These are phyloP conservation scores for Amylostereum chailletii DNA, from an alignment of 1,284 basidiomycete species.

Conservation along the genomic window DNA sequence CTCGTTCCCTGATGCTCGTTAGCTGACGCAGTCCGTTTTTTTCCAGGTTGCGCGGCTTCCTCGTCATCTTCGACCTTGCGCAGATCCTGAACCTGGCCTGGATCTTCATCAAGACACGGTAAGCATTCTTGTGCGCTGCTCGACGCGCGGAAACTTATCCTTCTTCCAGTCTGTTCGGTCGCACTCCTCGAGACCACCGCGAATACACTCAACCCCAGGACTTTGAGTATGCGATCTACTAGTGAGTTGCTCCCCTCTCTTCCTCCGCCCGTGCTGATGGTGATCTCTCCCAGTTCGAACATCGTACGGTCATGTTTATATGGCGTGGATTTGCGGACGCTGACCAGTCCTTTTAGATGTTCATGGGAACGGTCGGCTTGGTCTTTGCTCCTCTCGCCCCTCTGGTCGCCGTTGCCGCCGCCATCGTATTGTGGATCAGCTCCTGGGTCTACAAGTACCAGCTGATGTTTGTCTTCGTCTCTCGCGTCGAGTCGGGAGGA, in stretches of 20 bases:
- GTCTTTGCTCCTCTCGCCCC: conserved; percentile 92
- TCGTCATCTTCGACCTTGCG: conserved; percentile 90
- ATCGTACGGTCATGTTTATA: conserved; percentile 30
- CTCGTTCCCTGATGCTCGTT: background rate
- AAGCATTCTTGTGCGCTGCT: conserved; percentile 12
- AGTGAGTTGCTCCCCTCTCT: conserved; percentile 38
- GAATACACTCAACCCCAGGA: conserved; percentile 94
- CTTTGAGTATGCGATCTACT: conserved; percentile 89
- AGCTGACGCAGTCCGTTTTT: conserved; percentile 7
- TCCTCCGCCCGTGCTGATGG: conserved; percentile 6
- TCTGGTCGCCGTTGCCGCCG: conserved; percentile 69
- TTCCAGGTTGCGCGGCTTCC: conserved; percentile 79
- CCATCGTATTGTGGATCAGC: conserved; percentile 77
- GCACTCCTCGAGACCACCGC: conserved; percentile 91
- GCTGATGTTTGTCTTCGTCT: conserved; percentile 86
- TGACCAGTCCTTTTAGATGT: conserved; percentile 41
- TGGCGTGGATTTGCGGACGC: background rate
- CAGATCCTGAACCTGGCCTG: conserved; percentile 88
- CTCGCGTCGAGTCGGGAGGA: conserved; percentile 86
- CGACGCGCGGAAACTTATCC: background rate
- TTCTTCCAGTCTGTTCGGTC: conserved; percentile 69
- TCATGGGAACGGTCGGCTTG: conserved; percentile 81
- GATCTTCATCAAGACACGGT: conserved; percentile 78
- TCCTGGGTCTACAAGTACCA: conserved; percentile 87
- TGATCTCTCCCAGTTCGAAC: conserved; percentile 42